Percentiles rank a stretch among this genome's conserved stretches.
These are phyloP conservation scores for Arabidopsis arenosa DNA, from an alignment of 345 rosid species.

Conservation along the genomic window DNA sequence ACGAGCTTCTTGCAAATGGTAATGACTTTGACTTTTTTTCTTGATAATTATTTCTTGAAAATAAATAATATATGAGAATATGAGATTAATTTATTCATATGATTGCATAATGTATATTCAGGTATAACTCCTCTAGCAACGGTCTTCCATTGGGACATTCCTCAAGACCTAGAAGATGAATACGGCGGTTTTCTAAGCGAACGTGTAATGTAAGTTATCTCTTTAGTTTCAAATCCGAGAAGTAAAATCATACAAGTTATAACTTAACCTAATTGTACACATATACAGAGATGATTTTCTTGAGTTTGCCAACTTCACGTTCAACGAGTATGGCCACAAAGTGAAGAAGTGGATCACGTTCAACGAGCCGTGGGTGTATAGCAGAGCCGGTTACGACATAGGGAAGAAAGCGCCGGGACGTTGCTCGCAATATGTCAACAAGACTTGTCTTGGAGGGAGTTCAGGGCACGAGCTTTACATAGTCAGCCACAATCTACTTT, in stretches of 20 bases:
- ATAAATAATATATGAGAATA: background rate
- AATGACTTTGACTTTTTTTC: background rate
- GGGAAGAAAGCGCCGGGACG: constrained; percentile 45
- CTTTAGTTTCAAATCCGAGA: background rate
- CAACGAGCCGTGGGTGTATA: constrained; percentile 50
- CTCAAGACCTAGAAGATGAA: constrained; percentile 39
- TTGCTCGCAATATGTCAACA: constrained; percentile 33
- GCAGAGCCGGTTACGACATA: constrained; percentile 34
- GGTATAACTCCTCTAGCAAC: constrained; percentile 37
- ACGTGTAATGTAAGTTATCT: constrained; percentile 27
- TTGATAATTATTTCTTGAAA: background rate
- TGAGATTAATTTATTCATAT: background rate
- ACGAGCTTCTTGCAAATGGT: constrained; percentile 50
- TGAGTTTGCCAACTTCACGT: constrained; percentile 22
- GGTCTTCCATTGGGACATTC: constrained; percentile 41
- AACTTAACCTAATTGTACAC: background rate
- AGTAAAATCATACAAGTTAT: background rate
- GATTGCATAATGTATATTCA: background rate
- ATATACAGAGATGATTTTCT: constrained; percentile 25
- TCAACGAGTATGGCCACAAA: constrained; percentile 48
- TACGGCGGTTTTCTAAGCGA: constrained; percentile 33
- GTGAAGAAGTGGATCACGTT: constrained; percentile 55
- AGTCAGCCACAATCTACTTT: constrained; percentile 35
- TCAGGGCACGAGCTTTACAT: constrained; percentile 38
- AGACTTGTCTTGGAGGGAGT: constrained; percentile 32